These are phyloP conservation scores for Mycena alexandri DNA, from an alignment of 768 basidiomycete genomes.

Conservation along the genomic window DNA sequence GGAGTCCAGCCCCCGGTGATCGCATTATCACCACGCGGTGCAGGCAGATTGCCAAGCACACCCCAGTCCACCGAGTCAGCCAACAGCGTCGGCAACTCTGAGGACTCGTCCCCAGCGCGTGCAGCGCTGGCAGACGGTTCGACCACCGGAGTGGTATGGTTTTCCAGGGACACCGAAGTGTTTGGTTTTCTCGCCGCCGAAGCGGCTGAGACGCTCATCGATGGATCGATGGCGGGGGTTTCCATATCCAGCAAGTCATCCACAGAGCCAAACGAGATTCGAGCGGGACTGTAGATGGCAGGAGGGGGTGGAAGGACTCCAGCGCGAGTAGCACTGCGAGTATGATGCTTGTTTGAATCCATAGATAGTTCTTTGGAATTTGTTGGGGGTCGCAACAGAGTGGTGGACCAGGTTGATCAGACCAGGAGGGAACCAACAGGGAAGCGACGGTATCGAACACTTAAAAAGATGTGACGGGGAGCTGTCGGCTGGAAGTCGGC, in stretches of 20 bases:
- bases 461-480: too few relatives aligned
- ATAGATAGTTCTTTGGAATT: not conserved
- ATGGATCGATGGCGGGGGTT: too few relatives aligned
- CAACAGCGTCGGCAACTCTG: too few relatives aligned
- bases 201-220: too few relatives aligned
- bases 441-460: too few relatives aligned
- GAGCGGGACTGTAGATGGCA: constrained; percentile 1
- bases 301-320: constrained; percentile 3
- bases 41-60: not conserved
- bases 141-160: too few relatives aligned
- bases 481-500: too few relatives aligned
- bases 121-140: too few relatives aligned
- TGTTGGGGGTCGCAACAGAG: constrained; percentile 3
- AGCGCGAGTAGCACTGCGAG: constrained; percentile 8
- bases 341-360: constrained; percentile 7
- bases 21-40: not conserved
- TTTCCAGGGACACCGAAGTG: too few relatives aligned
- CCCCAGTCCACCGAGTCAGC: not conserved
- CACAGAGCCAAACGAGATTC: not conserved
- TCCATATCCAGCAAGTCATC: not conserved
- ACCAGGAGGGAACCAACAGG: constrained; percentile 15
- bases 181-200: too few relatives aligned
- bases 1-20: constrained; percentile 3
- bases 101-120: too few relatives aligned
- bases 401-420: constrained; percentile 18